Percentiles rank a stretch among this genome's conserved stretches.
These are phyloP conservation scores for Cutaneotrichosporon dermatis DNA, from an alignment of 1,284 basidiomycete genomes.

Conservation along the genomic window DNA sequence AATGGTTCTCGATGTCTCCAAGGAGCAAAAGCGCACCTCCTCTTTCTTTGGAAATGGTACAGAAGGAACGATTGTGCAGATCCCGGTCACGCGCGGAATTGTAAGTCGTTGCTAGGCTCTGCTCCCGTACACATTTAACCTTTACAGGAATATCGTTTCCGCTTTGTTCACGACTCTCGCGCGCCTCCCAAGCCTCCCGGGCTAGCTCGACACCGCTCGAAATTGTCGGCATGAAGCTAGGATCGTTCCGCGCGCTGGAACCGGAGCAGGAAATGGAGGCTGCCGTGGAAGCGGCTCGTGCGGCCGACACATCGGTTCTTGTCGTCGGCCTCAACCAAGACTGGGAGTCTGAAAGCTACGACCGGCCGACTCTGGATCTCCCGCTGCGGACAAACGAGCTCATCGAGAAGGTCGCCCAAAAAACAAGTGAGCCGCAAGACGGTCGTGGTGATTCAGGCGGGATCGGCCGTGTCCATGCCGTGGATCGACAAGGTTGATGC, in stretches of 20 bases:
- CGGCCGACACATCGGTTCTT: conserved; percentile 59
- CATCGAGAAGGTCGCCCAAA: conserved; percentile 59
- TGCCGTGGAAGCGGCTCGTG: conserved; percentile 58
- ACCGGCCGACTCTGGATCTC: conserved; percentile 46
- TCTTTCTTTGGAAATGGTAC: conserved; percentile 28
- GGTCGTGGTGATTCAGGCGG: conserved; percentile 71
- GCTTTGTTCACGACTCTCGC: conserved; percentile 29
- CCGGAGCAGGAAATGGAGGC: conserved; percentile 56
- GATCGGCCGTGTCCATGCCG: conserved; percentile 66
- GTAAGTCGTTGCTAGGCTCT: no score
- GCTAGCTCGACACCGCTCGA: conserved; percentile 66
- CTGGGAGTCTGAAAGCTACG: conserved; percentile 49
- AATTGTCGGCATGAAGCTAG: conserved; percentile 35
- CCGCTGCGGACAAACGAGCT: conserved; percentile 58
- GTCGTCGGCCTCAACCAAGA: conserved; percentile 60
- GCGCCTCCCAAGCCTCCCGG: conserved; percentile 49
- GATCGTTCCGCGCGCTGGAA: conserved; percentile 54
- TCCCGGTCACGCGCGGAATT: no score
- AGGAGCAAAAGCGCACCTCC: conserved; percentile 35
- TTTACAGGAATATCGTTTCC: conserved; percentile 1
- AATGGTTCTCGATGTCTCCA: conserved; percentile 63
- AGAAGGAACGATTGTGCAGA: conserved; percentile 27
- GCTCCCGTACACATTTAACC: no score
- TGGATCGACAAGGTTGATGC: conserved; percentile 64
- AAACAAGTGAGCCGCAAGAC: conserved; percentile 66